Conservation (phyloP, 805 yeast genomes). For the Metschnikowia baotianmanensis region DNA sequence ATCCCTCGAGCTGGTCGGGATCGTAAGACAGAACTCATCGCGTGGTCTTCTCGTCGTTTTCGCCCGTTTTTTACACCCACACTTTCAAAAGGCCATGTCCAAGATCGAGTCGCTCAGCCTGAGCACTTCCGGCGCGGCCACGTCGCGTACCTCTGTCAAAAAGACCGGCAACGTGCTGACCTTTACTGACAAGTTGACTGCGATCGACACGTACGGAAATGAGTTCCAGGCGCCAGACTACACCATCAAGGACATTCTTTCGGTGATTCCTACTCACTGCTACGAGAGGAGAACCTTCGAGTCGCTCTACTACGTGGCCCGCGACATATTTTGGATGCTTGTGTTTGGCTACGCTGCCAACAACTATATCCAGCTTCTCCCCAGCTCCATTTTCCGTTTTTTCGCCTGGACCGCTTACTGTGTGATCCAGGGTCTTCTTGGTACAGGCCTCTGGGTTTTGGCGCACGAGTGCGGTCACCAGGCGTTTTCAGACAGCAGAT, state of each 20-base stretch:
- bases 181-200: slow-evolving; percentile 36
- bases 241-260: slow-evolving; percentile 70
- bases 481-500: slow-evolving; percentile 72
- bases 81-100: slow-evolving; percentile 12
- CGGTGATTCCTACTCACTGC: slow-evolving; percentile 71
- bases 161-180: slow-evolving; percentile 44
- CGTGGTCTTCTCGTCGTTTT: too few relatives aligned
- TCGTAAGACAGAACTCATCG: neutral
- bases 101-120: slow-evolving; percentile 16
- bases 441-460: slow-evolving; percentile 79
- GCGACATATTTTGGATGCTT: slow-evolving; percentile 56
- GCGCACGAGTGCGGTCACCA: slow-evolving; percentile 93
- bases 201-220: slow-evolving; percentile 61
- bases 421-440: slow-evolving; percentile 58
- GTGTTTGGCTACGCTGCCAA: slow-evolving; percentile 53
- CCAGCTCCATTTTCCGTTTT: slow-evolving; percentile 40
- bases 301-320: slow-evolving; percentile 62
- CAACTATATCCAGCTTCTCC: slow-evolving; percentile 47
- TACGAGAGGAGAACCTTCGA: slow-evolving; percentile 57
- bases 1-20: neutral
- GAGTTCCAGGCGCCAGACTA: slow-evolving; percentile 71
- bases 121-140: slow-evolving; percentile 10
- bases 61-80: neutral
- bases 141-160: slow-evolving; percentile 17
- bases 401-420: slow-evolving; percentile 59